These are phyloP conservation scores for Coemansia aciculifera DNA, from an alignment of 192 early-diverging fungal species.

Conservation along the genomic window DNA sequence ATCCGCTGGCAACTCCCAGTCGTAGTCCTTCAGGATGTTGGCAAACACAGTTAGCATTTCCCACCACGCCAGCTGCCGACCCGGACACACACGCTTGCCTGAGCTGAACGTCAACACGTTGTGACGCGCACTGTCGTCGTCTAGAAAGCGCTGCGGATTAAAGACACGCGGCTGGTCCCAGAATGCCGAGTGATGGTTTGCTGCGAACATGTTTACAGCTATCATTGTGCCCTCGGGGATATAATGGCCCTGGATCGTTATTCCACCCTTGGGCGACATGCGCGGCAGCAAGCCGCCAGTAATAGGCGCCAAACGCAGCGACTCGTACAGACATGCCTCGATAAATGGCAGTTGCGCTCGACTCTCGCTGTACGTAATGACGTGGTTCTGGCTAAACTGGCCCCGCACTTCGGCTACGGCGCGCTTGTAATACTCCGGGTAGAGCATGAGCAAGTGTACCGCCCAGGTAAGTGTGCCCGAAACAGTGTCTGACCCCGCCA, in stretches of 20 bases:
- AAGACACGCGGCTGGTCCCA: slow-evolving; percentile 28
- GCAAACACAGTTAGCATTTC: slow-evolving; percentile 31
- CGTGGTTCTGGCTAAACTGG: slow-evolving; percentile 25
- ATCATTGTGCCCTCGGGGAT: slow-evolving; percentile 33
- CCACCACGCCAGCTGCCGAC: slow-evolving; percentile 30
- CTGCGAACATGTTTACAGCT: slow-evolving; percentile 23
- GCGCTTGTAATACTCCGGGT: slow-evolving; percentile 22
- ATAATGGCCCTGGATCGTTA: slow-evolving; percentile 32
- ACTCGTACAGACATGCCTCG: slow-evolving; percentile 51
- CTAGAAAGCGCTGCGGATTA: slow-evolving; percentile 39
- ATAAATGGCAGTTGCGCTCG: slow-evolving; percentile 37
- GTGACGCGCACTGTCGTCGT: slow-evolving; percentile 2
- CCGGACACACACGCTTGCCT: slow-evolving; percentile 40
- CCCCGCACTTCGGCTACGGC: slow-evolving; percentile 35
- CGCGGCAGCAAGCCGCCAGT: slow-evolving; percentile 26
- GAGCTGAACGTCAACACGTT: slow-evolving; percentile 38
- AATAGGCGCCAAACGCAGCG: slow-evolving; percentile 34
- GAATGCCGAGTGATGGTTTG: slow-evolving; percentile 17
- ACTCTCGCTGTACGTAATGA: slow-evolving; percentile 34
- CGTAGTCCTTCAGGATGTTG: slow-evolving; percentile 46
- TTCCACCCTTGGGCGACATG: slow-evolving; percentile 32
- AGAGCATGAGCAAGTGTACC: slow-evolving; percentile 30
- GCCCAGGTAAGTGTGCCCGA: slow-evolving; percentile 41
- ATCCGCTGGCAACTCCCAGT: slow-evolving; percentile 34
- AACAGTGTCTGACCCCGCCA: slow-evolving; percentile 49